A percentile compares a stretch with the other conserved stretches of the same genome.
Conservation (phyloP, 768 basidiomycete genomes). For the Chalciporus pseudorubinellus region DNA sequence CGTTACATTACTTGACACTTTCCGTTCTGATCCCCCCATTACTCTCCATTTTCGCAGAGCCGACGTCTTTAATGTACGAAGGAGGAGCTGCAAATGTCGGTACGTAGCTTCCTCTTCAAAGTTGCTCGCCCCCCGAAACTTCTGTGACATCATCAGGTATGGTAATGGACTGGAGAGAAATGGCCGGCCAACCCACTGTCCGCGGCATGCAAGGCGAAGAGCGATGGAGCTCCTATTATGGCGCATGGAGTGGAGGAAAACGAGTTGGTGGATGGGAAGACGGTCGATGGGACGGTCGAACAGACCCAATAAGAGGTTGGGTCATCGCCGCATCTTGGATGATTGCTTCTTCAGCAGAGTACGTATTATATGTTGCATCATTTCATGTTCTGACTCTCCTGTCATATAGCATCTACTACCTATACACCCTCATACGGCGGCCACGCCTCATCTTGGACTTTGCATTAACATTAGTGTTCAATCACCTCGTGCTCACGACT, state of each 20-base stretch:
- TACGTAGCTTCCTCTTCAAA: slow-evolving; percentile 33
- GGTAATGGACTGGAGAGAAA: slow-evolving; percentile 98
- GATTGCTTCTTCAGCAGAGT: slow-evolving; percentile 81
- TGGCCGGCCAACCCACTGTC: slow-evolving; percentile 82
- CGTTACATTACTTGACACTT: slow-evolving; percentile 90
- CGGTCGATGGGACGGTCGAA: slow-evolving; percentile 60
- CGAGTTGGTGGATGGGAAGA: slow-evolving; percentile 53
- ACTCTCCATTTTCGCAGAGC: slow-evolving; percentile 71
- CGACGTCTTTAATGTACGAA: slow-evolving; percentile 65
- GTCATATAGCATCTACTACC: slow-evolving; percentile 59
- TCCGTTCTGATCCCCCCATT: slow-evolving; percentile 79
- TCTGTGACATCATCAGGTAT: slow-evolving; percentile 50
- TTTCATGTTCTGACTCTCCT: slow-evolving; percentile 10
- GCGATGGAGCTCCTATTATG: slow-evolving; percentile 62
- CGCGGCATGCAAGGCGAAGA: slow-evolving; percentile 61
- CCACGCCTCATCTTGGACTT: slow-evolving; percentile 97
- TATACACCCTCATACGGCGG: slow-evolving; percentile 84
- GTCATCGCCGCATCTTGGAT: slow-evolving; percentile 87
- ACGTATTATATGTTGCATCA: slow-evolving; percentile 36
- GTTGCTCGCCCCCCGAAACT: neutral
- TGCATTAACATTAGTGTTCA: slow-evolving; percentile 84
- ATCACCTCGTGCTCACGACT: slow-evolving; percentile 89
- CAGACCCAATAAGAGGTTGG: slow-evolving; percentile 86
- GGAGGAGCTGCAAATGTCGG: slow-evolving; percentile 80
- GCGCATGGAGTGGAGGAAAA: slow-evolving; percentile 80